Evolutionary conservation across 805 yeast genomes (phyloP).

Genomic region (Ogataea zsoltii): DNA sequence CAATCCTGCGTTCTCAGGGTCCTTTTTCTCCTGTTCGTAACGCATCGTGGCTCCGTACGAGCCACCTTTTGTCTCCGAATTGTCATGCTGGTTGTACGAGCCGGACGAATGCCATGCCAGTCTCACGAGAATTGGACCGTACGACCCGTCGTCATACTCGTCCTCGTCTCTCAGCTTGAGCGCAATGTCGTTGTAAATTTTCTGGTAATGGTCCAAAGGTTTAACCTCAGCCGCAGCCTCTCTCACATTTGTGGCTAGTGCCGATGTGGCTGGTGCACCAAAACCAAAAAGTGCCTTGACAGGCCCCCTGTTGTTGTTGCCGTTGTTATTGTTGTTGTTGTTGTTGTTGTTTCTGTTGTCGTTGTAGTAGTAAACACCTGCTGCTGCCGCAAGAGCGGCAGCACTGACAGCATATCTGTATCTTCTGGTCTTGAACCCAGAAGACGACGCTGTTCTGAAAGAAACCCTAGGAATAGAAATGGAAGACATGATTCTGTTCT

Average conservation of each 20-base stretch:
- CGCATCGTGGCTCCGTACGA: conserved; percentile 59
- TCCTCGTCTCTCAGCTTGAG: conserved; percentile 52
- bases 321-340: conserved; percentile 5
- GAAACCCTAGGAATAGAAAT: conserved; percentile 1
- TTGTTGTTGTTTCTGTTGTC: conserved; percentile 17
- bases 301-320: conserved; percentile 9
- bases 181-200: conserved; percentile 74
- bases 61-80: conserved; percentile 45
- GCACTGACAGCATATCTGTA: conserved; percentile 19
- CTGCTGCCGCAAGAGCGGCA: conserved; percentile 10
- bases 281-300: conserved; percentile 31
- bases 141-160: conserved; percentile 63
- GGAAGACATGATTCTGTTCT: not conserved
- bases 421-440: conserved; percentile 1
- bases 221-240: conserved; percentile 34
- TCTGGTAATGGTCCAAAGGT: conserved; percentile 56
- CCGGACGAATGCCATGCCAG: conserved; percentile 54
- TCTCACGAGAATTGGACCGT: conserved; percentile 48
- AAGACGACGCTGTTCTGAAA: not conserved
- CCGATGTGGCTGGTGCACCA: conserved; percentile 37
- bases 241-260: conserved; percentile 32
- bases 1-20: conserved; percentile 52
- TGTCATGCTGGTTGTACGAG: conserved; percentile 42
- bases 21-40: conserved; percentile 49
- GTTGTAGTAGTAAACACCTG: conserved; percentile 28